Conservation (phyloP, 2,329 filamentous ascomycete species). For the Aspergillus hiratsukae region DNA sequence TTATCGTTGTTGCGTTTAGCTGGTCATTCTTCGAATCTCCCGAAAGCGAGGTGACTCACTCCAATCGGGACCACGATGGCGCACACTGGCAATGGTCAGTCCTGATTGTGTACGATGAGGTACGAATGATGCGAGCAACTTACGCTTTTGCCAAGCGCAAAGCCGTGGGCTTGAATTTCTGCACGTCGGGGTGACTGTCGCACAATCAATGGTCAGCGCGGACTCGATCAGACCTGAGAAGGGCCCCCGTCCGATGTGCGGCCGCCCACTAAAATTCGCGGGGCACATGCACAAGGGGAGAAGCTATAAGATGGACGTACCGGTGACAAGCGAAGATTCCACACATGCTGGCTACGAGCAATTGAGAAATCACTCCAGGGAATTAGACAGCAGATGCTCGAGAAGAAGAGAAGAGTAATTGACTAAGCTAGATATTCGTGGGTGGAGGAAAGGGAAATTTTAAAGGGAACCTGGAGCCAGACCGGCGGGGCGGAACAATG, state of each 20-base stretch:
- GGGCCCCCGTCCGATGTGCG: not conserved
- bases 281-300: conserved; percentile 7
- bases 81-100: conserved; percentile 60
- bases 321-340: conserved; percentile 93
- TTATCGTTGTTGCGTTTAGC: conserved; percentile 19
- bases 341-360: conserved; percentile 66
- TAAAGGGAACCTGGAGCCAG: conserved; percentile 11
- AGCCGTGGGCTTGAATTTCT: conserved; percentile 93
- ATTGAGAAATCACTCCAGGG: conserved; percentile 17
- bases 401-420: conserved; percentile 16
- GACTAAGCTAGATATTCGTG: conserved; percentile 10
- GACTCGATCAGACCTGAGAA: conserved; percentile 1
- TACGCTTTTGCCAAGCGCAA: conserved; percentile 92
- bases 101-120: conserved; percentile 4
- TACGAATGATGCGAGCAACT: conserved; percentile 37
- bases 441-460: conserved; percentile 19
- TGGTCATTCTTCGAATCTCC: conserved; percentile 3
- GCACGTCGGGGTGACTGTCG: conserved; percentile 77
- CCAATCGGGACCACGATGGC: conserved; percentile 97
- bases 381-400: conserved; percentile 8
- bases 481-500: conserved; percentile 15
- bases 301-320: conserved; percentile 51
- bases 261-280: conserved; percentile 5
- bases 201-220: conserved; percentile 16
- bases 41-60: conserved; percentile 59